Percentiles rank a stretch among this genome's conserved stretches.
Evolutionary conservation across 148 eudicot genomes (phyloP).

Genomic region (Cornus florida): DNA sequence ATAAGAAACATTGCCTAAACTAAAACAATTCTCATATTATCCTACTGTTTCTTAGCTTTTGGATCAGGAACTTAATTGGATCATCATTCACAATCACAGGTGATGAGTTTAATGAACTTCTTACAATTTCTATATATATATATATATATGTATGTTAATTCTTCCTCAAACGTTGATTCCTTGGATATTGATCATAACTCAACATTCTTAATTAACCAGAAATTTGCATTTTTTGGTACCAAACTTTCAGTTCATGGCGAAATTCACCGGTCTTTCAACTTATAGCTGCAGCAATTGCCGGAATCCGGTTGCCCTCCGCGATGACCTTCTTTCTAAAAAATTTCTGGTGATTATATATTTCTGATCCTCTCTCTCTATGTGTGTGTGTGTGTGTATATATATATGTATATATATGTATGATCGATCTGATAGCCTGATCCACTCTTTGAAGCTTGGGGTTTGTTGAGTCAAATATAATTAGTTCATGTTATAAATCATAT

Average conservation of each 20-base stretch:
- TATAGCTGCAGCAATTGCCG: constrained; percentile 46
- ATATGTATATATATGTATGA: not conserved
- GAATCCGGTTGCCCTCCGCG: constrained; percentile 40
- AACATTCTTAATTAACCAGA: not conserved
- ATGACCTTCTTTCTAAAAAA: constrained; percentile 41
- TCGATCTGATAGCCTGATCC: not conserved
- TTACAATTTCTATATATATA: no score
- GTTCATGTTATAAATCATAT: no score
- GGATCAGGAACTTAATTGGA: not conserved
- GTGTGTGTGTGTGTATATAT: no score
- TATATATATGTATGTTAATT: no score
- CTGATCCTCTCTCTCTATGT: not conserved
- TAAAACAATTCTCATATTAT: no score
- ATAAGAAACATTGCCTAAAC: no score
- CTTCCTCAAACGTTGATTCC: not conserved
- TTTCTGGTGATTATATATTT: constrained; percentile 23
- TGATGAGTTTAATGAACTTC: not conserved
- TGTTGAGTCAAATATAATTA: not conserved
- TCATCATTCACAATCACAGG: not conserved
- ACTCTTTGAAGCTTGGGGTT: not conserved
- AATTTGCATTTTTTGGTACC: not conserved
- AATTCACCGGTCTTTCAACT: constrained; percentile 9
- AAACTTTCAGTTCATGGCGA: constrained; percentile 9
- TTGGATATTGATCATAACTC: no score
- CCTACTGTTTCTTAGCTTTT: no score